A percentile compares a stretch with the other conserved stretches of the same genome.
Evolutionary conservation across 768 basidiomycete species (phyloP).

Genomic region (Leccinum variicolor): DNA sequence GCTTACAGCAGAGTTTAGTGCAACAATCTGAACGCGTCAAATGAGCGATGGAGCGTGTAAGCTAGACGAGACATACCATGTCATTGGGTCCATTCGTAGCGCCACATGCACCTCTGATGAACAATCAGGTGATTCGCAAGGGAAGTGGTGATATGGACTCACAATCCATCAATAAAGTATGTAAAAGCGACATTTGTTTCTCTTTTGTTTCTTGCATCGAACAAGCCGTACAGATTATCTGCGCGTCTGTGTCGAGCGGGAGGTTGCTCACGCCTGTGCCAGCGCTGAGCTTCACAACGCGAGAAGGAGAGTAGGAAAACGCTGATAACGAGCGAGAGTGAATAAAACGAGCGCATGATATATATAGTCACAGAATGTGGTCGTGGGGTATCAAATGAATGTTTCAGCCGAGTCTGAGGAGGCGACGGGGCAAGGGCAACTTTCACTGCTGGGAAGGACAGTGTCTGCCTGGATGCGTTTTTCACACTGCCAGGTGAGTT

Average conservation of each 20-base stretch:
- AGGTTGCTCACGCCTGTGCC: slow-evolving; percentile 9
- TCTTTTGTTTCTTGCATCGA: slow-evolving; percentile 15
- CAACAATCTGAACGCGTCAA: slow-evolving; percentile 37
- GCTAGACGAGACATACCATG: slow-evolving; percentile 24
- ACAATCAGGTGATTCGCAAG: background rate
- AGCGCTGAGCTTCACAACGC: slow-evolving; percentile 7
- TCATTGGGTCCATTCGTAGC: slow-evolving; percentile 19
- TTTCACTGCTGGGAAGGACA: background rate
- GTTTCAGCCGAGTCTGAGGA: background rate
- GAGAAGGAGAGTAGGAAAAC: slow-evolving; percentile 14
- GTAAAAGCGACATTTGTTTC: slow-evolving; percentile 20
- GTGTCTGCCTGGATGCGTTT: background rate
- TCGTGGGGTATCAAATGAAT: background rate
- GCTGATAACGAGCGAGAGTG: slow-evolving; percentile 22
- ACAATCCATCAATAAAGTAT: slow-evolving; percentile 28
- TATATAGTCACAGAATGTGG: slow-evolving; percentile 11
- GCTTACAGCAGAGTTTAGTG: slow-evolving; percentile 38
- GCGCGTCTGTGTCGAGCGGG: slow-evolving; percentile 9
- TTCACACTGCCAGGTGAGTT: background rate
- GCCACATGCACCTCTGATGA: slow-evolving; percentile 42
- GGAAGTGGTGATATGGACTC: background rate
- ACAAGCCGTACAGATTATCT: background rate
- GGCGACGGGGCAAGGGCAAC: background rate
- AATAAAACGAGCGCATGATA: slow-evolving; percentile 29
- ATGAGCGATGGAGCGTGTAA: background rate